Evolutionary conservation across 345 rosid species (phyloP), one percentile per base, ranked within the genome.

Genomic region (Eucalyptus regnans): DNA sequence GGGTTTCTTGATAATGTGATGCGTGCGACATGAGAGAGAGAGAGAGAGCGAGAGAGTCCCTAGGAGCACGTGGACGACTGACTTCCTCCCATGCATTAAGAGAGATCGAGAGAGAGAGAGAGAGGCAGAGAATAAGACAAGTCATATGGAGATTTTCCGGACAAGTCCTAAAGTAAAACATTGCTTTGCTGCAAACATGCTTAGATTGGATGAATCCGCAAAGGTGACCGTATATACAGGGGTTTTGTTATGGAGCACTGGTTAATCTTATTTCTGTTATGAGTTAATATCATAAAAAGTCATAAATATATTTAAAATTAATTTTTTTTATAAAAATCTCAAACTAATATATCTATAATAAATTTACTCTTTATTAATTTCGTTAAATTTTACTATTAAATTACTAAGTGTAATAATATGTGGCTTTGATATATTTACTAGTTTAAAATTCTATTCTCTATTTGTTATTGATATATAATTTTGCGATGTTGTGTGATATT

Each of bases 401-500:
- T 56, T 56, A 4, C 6, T 56, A 9, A 56, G 3, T 56, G 1
- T 9, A 4, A 56, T 56, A 12, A 56, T 23, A 56, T 8, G 62
- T 56, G 27, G 29, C 3, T 8, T 56, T 56, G 29, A 56, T 23
- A 23, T 22, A 22, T 56, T 52, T 52, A 52, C 58, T 2, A 18
- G 0, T 4, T 52, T 18, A 52, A 52, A 9, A 52, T 52, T 52
- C 7, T 52, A 18, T 18, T 0, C 2, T 18, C 0, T 1, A 1
- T 52, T 18, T 52, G 4, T 52, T 2, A 52, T 52, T 18, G 4
- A 52, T 7, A 52, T 52, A 52, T 52, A 2, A 1, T 18, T 52
- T 18, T 52, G 29, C 0, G 3, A 56, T 56, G 4, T 56, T 56
- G 22, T 23, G 27, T 56, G 12, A 56, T 23, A 56, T 56, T 56